These are phyloP conservation scores for Nothophoma quercina DNA, from an alignment of 2,329 filamentous ascomycete genomes.

Conservation along the genomic window DNA sequence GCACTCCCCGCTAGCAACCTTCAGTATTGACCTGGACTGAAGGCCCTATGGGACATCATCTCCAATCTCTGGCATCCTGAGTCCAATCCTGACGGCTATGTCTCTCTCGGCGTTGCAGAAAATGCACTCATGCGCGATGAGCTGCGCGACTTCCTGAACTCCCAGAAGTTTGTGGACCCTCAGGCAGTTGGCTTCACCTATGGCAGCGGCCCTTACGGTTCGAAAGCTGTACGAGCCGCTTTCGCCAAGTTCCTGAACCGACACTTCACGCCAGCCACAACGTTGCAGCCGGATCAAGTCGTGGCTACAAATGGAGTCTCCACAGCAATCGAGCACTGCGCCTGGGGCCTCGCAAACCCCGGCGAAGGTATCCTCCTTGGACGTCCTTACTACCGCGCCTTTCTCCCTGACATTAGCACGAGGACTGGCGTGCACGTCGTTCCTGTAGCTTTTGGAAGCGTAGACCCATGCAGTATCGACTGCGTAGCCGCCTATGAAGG, in stretches of 20 bases:
- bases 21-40: not conserved
- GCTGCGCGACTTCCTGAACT: slow-evolving; percentile 54
- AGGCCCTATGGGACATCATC: slow-evolving; percentile 48
- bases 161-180: slow-evolving; percentile 39
- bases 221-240: slow-evolving; percentile 42
- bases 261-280: slow-evolving; percentile 37
- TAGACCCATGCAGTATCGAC: slow-evolving; percentile 54
- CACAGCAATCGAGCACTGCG: slow-evolving; percentile 52
- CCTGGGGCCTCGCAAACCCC: slow-evolving; percentile 52
- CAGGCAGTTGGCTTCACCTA: slow-evolving; percentile 47
- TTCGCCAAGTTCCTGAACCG: slow-evolving; percentile 50
- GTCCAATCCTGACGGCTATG: slow-evolving; percentile 55
- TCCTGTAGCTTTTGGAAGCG: slow-evolving; percentile 54
- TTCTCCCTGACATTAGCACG: slow-evolving; percentile 55
- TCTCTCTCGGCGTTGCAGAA: slow-evolving; percentile 62
- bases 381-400: slow-evolving; percentile 59
- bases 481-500: slow-evolving; percentile 57
- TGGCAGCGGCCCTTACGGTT: slow-evolving; percentile 52
- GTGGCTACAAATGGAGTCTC: slow-evolving; percentile 53
- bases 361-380: slow-evolving; percentile 54
- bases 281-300: slow-evolving; percentile 46
- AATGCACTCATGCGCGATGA: slow-evolving; percentile 61
- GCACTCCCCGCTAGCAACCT: not conserved
- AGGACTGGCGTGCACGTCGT: slow-evolving; percentile 55
- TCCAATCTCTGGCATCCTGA: slow-evolving; percentile 54